Evolutionary conservation across 257 asterid species (phyloP).

Genomic region (Ocimum tenuiflorum): DNA sequence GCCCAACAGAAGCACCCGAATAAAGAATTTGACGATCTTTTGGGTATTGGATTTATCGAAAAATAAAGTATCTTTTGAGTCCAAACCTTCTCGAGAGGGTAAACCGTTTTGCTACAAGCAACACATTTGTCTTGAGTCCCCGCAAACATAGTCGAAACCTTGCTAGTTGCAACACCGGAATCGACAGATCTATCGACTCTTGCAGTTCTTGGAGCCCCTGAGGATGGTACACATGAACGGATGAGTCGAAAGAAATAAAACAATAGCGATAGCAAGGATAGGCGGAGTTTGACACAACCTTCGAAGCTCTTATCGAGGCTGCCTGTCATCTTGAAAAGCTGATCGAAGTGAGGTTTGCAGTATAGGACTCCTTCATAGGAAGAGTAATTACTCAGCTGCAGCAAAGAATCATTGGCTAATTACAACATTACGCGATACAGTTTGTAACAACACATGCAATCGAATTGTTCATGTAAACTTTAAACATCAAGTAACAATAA

Average conservation of each 20-base stretch:
- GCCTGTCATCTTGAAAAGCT: conserved; percentile 85
- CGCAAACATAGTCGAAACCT: conserved; percentile 57
- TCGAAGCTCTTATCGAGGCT: conserved; percentile 83
- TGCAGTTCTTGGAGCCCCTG: conserved; percentile 61
- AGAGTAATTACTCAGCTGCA: conserved; percentile 72
- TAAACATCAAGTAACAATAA: too few species aligned
- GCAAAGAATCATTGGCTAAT: neutral
- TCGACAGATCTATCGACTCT: conserved; percentile 50
- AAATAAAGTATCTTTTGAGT: too few species aligned
- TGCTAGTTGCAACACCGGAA: conserved; percentile 39
- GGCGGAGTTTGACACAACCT: conserved; percentile 30
- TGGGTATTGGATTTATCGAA: too few species aligned
- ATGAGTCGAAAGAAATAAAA: neutral
- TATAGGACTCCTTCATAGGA: conserved; percentile 85
- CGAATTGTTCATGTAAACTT: too few species aligned
- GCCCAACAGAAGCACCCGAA: too few species aligned
- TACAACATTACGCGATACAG: neutral
- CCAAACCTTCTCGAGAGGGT: conserved; percentile 86
- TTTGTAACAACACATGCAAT: too few species aligned
- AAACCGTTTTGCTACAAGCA: conserved; percentile 66
- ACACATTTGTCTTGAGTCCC: conserved; percentile 89
- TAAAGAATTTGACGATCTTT: too few species aligned
- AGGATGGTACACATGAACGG: neutral
- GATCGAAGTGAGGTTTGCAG: conserved; percentile 87
- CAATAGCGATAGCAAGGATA: neutral